These are phyloP conservation scores for Vitis rotundifolia DNA, from an alignment of 164 flowering plant genomes.

Conservation along the genomic window DNA sequence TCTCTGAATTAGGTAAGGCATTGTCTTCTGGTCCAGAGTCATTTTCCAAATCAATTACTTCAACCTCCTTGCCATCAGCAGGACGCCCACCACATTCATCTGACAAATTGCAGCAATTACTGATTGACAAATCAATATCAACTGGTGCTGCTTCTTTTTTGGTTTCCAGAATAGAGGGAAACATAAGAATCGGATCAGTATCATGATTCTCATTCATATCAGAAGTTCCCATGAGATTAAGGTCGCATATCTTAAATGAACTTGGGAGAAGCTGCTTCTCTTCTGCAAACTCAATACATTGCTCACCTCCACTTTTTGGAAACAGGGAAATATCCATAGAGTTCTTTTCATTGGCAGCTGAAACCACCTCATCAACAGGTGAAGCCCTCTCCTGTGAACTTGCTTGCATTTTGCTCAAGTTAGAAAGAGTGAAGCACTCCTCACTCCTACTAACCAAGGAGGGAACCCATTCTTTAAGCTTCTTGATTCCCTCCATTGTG, in stretches of 20 bases:
- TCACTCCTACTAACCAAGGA: slow-evolving; percentile 25
- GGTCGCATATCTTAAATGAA: slow-evolving; percentile 89
- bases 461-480: slow-evolving; percentile 60
- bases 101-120: slow-evolving; percentile 34
- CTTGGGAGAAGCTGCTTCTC: slow-evolving; percentile 71
- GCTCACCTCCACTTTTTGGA: slow-evolving; percentile 28
- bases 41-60: slow-evolving; percentile 64
- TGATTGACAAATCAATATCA: slow-evolving; percentile 62
- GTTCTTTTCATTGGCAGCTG: slow-evolving; percentile 33
- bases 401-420: slow-evolving; percentile 26
- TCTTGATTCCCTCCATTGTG: slow-evolving; percentile 43
- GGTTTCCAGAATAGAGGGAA: slow-evolving; percentile 36
- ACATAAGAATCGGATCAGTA: slow-evolving; percentile 28
- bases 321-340: slow-evolving; percentile 27
- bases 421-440: slow-evolving; percentile 32
- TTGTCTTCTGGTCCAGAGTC: slow-evolving; percentile 51
- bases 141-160: slow-evolving; percentile 39
- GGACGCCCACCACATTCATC: slow-evolving; percentile 31
- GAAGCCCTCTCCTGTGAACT: slow-evolving; percentile 22
- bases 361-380: slow-evolving; percentile 23
- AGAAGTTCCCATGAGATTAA: slow-evolving; percentile 72
- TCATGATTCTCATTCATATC: slow-evolving; percentile 56
- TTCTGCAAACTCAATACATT: slow-evolving; percentile 38
- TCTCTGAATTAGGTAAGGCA: slow-evolving; percentile 25
- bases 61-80: slow-evolving; percentile 48